phyloP scores from a whole-genome alignment of 305 asterid genomes.

The Solanum hybrid region DNA sequence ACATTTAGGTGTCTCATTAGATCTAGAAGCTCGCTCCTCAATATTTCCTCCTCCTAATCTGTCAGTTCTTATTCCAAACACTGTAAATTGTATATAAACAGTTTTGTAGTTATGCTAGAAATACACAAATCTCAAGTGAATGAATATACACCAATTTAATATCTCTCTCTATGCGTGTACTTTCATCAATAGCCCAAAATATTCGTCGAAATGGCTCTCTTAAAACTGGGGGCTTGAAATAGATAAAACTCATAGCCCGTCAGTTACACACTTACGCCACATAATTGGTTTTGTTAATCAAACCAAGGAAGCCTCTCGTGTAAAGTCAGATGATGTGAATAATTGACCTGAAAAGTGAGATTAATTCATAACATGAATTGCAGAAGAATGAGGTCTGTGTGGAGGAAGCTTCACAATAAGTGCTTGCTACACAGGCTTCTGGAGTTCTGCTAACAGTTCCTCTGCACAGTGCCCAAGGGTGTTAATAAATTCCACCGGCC shows the following conservation, averaged over 20 bases:
- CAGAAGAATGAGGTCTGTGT: neutral
- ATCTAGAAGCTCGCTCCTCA: conserved; percentile 2
- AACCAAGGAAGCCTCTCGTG: neutral
- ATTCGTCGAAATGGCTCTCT: neutral
- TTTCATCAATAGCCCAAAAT: neutral
- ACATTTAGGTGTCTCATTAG: neutral
- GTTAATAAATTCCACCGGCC: neutral
- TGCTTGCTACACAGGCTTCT: neutral
- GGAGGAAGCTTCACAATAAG: neutral
- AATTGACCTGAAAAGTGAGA: neutral
- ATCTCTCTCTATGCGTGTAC: neutral
- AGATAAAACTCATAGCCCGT: neutral
- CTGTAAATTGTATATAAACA: neutral
- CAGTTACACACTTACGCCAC: neutral
- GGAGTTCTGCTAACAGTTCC: neutral
- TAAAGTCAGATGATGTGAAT: neutral
- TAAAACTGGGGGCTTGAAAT: neutral
- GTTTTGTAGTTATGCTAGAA: neutral
- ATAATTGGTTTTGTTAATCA: neutral
- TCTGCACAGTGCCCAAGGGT: neutral
- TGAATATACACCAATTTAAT: neutral
- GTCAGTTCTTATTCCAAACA: neutral
- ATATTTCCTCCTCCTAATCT: neutral
- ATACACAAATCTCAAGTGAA: neutral
- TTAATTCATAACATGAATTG: neutral